Conservation (phyloP, 176 grass and related monocot genomes). For the Bothriochloa decipiens region DNA sequence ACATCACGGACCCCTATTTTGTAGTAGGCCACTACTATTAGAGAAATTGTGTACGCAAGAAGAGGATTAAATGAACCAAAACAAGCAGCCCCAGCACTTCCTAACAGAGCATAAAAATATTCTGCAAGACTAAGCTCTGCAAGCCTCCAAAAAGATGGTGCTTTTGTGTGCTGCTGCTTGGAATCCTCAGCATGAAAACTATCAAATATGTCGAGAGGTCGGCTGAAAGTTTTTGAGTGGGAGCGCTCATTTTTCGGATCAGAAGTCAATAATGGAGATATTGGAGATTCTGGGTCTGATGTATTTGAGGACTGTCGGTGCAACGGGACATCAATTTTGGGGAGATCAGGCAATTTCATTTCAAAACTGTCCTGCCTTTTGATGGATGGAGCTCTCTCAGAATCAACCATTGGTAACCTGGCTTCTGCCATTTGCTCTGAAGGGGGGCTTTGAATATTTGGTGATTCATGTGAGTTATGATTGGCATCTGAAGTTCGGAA, state of each 20-base stretch:
- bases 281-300: slow-evolving; percentile 95
- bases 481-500: slow-evolving; percentile 77
- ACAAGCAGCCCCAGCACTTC: slow-evolving; percentile 86
- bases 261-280: slow-evolving; percentile 91
- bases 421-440: slow-evolving; percentile 81
- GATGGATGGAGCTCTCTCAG: slow-evolving; percentile 78
- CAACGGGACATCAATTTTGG: slow-evolving; percentile 89
- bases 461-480: slow-evolving; percentile 81
- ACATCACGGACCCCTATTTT: slow-evolving; percentile 74
- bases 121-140: slow-evolving; percentile 87
- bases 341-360: slow-evolving; percentile 86
- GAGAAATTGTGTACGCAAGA: slow-evolving; percentile 95
- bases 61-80: slow-evolving; percentile 99
- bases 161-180: slow-evolving; percentile 45
- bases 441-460: slow-evolving; percentile 85
- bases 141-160: slow-evolving; percentile 94
- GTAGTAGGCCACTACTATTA: slow-evolving; percentile 91
- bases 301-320: slow-evolving; percentile 73
- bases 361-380: slow-evolving; percentile 97
- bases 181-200: slow-evolving; percentile 52
- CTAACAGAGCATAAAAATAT: slow-evolving; percentile 94
- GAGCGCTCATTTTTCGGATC: slow-evolving; percentile 98
- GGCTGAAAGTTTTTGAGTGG: slow-evolving; percentile 96
- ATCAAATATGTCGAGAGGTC: slow-evolving; percentile 76
- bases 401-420: slow-evolving; percentile 56